A percentile compares a stretch with the other conserved stretches of the same genome.
phyloP scores from a whole-genome alignment of 208 protist species.

The Trypanosoma grayi region DNA sequence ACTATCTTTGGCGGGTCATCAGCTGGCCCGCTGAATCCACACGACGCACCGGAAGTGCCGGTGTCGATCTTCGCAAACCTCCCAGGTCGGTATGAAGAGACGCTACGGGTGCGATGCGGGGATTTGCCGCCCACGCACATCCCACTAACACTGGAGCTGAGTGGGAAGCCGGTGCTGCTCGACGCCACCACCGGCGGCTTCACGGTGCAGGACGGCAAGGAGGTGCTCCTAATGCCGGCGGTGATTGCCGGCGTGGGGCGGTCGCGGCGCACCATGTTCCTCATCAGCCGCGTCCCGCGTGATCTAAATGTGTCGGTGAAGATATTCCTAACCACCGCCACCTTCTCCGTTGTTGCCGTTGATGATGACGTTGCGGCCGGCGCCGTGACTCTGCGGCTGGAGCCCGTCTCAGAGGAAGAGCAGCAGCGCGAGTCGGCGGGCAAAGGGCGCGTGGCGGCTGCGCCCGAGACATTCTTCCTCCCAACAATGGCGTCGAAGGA shows the following conservation, averaged over 20 bases:
- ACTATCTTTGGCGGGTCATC: constrained; percentile 31
- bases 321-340: constrained; percentile 54
- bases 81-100: constrained; percentile 75
- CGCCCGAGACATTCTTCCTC: constrained; percentile 61
- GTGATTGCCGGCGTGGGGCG: constrained; percentile 74
- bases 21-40: constrained; percentile 23
- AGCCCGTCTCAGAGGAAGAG: constrained; percentile 38
- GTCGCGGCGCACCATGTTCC: constrained; percentile 58
- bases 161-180: constrained; percentile 75
- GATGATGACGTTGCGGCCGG: constrained; percentile 59
- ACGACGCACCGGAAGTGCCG: constrained; percentile 33
- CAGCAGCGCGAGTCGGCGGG: constrained; percentile 29
- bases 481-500: constrained; percentile 59
- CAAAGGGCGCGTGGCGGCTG: constrained; percentile 46
- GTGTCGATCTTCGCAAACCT: constrained; percentile 63
- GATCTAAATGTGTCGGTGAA: constrained; percentile 77
- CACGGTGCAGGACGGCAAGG: constrained; percentile 44
- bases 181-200: constrained; percentile 78
- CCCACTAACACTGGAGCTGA: constrained; percentile 56
- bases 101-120: constrained; percentile 51
- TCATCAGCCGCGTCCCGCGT: constrained; percentile 86
- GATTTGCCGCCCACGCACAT: constrained; percentile 45
- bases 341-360: constrained; percentile 68
- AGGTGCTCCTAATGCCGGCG: constrained; percentile 83
- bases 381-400: constrained; percentile 60